Evolutionary conservation across 2,329 filamentous ascomycete genomes (phyloP).

Genomic region (Aspergillus candidus): DNA sequence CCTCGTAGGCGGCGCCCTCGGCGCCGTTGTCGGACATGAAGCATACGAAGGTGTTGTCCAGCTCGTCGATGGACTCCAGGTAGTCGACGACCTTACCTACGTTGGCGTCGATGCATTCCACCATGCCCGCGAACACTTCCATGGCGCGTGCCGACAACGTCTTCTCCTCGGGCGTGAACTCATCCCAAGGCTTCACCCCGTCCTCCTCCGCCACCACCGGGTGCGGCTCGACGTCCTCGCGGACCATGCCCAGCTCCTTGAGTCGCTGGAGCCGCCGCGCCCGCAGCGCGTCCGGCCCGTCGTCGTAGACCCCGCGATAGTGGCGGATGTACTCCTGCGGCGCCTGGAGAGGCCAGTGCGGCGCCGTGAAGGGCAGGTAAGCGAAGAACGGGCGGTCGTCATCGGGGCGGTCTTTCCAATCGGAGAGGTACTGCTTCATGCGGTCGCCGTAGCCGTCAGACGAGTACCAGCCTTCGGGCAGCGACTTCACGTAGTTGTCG

Average conservation of each 20-base stretch:
- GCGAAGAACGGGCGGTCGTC: conserved; percentile 50
- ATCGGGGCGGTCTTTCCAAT: conserved; percentile 38
- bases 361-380: conserved; percentile 57
- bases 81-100: conserved; percentile 55
- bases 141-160: conserved; percentile 46
- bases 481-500: conserved; percentile 39
- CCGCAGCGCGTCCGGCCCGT: conserved; percentile 54
- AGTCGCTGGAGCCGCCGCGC: conserved; percentile 49
- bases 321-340: conserved; percentile 51
- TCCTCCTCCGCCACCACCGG: conserved; percentile 40
- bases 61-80: conserved; percentile 50
- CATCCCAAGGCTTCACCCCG: conserved; percentile 41
- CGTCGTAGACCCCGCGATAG: conserved; percentile 56
- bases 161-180: conserved; percentile 34
- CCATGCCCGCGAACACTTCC: conserved; percentile 61
- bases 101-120: conserved; percentile 56
- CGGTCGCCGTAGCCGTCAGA: conserved; percentile 49
- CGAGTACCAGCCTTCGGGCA: conserved; percentile 50
- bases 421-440: conserved; percentile 47
- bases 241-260: conserved; percentile 53
- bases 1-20: conserved; percentile 54
- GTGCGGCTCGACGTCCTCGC: conserved; percentile 39
- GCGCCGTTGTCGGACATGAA: conserved; percentile 61
- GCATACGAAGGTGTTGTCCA: conserved; percentile 59
- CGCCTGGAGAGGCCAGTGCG: conserved; percentile 59